Base-by-base conservation (phyloP, 2,329 filamentous ascomycete species). In the Rugonectria rugulosa region DNA sequence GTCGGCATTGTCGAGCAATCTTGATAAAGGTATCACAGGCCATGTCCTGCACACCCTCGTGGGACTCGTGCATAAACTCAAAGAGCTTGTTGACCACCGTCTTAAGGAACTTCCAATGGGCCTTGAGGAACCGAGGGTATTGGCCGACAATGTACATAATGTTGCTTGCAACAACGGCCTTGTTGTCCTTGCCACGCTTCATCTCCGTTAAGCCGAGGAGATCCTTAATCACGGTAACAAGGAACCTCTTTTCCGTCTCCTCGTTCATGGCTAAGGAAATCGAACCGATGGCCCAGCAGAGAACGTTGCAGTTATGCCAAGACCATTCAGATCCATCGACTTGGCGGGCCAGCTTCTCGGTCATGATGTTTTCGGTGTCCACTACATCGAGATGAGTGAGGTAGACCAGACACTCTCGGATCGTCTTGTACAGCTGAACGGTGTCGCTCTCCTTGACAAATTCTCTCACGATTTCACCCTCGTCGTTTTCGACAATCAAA, bases 101-200 rank as follows among this genome's bases (percentile, higher is more conserved):
- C 86, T 99, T 99, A 53, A 99, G 81, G 78, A 99, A 99, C 75
- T 99, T 99, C 95, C 95, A 99, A 75, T 99, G 95, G 2, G 95
- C 95, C 80, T 99, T 99, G 68, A 99, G 80, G 79, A 99, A 99
- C 17, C 95, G 91, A 31, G 95, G 95, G 72, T 99, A 99, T 72
- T 99, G 95, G 56, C 95, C 95, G 59, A 99, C 95, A 77, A 99
- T 99, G 74, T 99, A 99, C 95, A 99, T 99, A 70, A 99, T 99
- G 78, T 99, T 99, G 78, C 92, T 97, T 61, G 95, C 95, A 34
- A 99, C 95, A 9, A 99, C 95, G 11, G 95, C 95, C 75, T 99
- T 99, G 84, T 99, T 99, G 79, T 99, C 95, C 71, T 99, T 99
- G 60, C 95, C 95, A 49, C 96, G 91, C 81, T 99, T 99, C 93